Conservation (phyloP, 2,329 filamentous ascomycete species). For the Trichoderma oligosporum region DNA sequence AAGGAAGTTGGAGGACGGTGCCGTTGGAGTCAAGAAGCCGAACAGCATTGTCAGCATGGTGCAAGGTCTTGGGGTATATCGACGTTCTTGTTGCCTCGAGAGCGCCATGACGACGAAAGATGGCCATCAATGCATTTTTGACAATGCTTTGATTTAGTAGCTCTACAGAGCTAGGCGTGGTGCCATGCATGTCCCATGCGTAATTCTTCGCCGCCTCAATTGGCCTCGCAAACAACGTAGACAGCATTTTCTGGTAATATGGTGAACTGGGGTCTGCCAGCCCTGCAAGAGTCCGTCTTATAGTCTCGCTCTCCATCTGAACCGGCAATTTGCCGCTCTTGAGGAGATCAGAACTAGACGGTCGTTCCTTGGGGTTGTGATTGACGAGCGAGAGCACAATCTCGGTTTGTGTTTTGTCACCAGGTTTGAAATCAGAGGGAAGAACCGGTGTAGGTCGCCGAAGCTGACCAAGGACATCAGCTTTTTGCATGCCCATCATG, state of each 20-base stretch:
- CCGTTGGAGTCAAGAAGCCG: conserved; percentile 78
- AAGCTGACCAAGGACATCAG: conserved; percentile 62
- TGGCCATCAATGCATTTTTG: conserved; percentile 67
- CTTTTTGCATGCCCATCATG: conserved; percentile 64
- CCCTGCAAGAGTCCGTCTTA: conserved; percentile 75
- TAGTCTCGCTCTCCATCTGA: conserved; percentile 88
- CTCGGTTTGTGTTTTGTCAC: conserved; percentile 68
- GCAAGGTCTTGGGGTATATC: conserved; percentile 76
- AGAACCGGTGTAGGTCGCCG: conserved; percentile 64
- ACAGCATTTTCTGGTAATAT: conserved; percentile 85
- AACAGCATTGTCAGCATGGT: conserved; percentile 71
- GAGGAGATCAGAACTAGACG: conserved; percentile 76
- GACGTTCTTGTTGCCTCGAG: conserved; percentile 72
- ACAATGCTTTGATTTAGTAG: conserved; percentile 69
- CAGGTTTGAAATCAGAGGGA: conserved; percentile 67
- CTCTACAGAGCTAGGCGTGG: conserved; percentile 53
- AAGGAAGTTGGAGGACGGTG: conserved; percentile 89
- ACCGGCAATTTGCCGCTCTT: conserved; percentile 83
- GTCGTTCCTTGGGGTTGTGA: conserved; percentile 77
- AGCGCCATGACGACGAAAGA: conserved; percentile 87
- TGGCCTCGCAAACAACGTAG: conserved; percentile 74
- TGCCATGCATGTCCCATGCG: conserved; percentile 67
- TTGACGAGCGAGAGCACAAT: conserved; percentile 78
- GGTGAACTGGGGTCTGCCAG: conserved; percentile 78
- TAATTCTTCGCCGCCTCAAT: conserved; percentile 77